Conservation (phyloP, 768 basidiomycete genomes). For the Sporobolomyces phaffii region DNA sequence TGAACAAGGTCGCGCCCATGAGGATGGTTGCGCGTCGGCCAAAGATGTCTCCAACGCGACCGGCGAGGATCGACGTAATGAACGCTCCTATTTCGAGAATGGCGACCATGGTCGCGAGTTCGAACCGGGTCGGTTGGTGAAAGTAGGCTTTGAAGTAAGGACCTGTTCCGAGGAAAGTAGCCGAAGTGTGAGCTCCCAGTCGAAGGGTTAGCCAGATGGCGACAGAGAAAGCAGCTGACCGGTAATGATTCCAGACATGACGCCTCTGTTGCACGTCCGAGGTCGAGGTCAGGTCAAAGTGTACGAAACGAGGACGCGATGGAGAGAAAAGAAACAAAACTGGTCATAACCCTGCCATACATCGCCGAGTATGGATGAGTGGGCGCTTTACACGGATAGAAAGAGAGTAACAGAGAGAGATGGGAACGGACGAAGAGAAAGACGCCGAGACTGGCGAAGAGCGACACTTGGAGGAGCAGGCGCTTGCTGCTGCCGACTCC, state of each 20-base stretch:
- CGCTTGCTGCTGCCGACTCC: constrained; percentile 51
- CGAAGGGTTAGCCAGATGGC: not conserved
- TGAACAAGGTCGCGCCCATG: constrained; percentile 74
- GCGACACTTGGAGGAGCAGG: constrained; percentile 69
- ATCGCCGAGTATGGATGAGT: too few relatives aligned
- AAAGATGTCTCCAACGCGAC: constrained; percentile 75
- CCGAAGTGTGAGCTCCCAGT: not conserved
- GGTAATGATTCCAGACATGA: constrained; percentile 66
- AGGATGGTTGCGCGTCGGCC: constrained; percentile 80
- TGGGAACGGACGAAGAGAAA: constrained; percentile 57
- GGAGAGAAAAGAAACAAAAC: not conserved
- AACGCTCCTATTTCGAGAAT: constrained; percentile 80
- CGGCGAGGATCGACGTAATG: constrained; percentile 80
- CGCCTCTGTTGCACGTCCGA: constrained; percentile 27
- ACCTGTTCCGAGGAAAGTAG: constrained; percentile 48
- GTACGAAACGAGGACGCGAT: not conserved
- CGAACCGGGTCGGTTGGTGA: constrained; percentile 63
- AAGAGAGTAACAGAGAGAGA: constrained; percentile 49
- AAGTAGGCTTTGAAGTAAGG: constrained; percentile 78
- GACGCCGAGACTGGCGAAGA: constrained; percentile 76
- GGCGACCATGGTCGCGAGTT: constrained; percentile 70
- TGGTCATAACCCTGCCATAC: constrained; percentile 31
- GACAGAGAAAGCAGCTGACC: constrained; percentile 43
- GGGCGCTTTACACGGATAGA: too few relatives aligned
- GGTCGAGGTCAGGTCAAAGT: not conserved